A percentile compares a stretch with the other conserved stretches of the same genome.
phyloP scores from a whole-genome alignment of 805 yeast species.

The Candida ficus region DNA sequence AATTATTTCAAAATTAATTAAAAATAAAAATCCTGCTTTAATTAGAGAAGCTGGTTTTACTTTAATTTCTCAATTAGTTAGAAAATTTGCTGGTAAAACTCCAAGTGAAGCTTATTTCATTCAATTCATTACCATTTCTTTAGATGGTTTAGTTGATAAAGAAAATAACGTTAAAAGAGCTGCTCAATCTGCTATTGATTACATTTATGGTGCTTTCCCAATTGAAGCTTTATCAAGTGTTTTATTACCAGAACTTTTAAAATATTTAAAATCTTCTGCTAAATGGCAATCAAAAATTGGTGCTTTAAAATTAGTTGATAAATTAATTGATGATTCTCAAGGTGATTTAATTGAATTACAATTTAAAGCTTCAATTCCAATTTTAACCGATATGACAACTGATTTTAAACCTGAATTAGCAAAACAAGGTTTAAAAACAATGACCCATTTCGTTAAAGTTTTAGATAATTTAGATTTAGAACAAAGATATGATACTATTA shows the following conservation, averaged over 20 bases:
- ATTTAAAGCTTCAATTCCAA: slow-evolving; percentile 76
- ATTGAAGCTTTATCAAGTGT: slow-evolving; percentile 73
- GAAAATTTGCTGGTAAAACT: slow-evolving; percentile 57
- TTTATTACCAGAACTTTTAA: slow-evolving; percentile 55
- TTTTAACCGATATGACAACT: slow-evolving; percentile 82
- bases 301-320: slow-evolving; percentile 69
- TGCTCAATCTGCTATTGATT: slow-evolving; percentile 73
- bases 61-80: slow-evolving; percentile 51
- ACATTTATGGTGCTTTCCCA: slow-evolving; percentile 66
- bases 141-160: slow-evolving; percentile 78
- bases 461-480: slow-evolving; percentile 90
- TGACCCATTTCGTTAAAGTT: slow-evolving; percentile 68
- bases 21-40: slow-evolving; percentile 67
- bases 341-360: slow-evolving; percentile 79
- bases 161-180: slow-evolving; percentile 82
- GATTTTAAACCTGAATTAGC: slow-evolving; percentile 97
- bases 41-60: slow-evolving; percentile 75
- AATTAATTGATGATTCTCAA: slow-evolving; percentile 72
- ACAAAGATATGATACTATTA: slow-evolving; percentile 79
- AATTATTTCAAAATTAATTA: slow-evolving; percentile 58
- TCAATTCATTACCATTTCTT: slow-evolving; percentile 55
- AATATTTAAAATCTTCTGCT: slow-evolving; percentile 72
- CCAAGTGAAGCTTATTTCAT: slow-evolving; percentile 75
- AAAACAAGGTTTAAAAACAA: slow-evolving; percentile 69
- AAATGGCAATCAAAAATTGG: slow-evolving; percentile 91